Percentiles rank a stretch among this genome's conserved stretches.
phyloP scores from a whole-genome alignment of 768 basidiomycete genomes.

The Termitomyces sp. region DNA sequence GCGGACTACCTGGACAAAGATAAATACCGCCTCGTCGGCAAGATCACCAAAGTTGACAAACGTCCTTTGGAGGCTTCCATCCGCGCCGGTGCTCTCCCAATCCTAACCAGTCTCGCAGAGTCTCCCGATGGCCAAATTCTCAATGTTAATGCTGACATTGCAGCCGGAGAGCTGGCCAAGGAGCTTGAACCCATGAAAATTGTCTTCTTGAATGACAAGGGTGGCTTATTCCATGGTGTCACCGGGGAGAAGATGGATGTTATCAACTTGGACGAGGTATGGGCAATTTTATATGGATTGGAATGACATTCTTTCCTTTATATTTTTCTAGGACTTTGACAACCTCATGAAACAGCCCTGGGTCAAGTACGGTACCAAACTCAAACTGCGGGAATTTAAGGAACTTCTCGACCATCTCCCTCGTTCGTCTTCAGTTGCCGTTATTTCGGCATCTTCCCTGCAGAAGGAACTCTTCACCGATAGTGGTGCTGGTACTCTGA shows the following conservation, averaged over 20 bases:
- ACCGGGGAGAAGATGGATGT: conserved; percentile 94
- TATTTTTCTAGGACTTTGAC: conserved; percentile 74
- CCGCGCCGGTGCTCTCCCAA: conserved; percentile 91
- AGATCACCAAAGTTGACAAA: conserved; percentile 93
- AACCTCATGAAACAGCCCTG: conserved; percentile 95
- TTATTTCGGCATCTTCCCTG: conserved; percentile 87
- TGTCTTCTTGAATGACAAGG: conserved; percentile 97
- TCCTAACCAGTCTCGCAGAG: conserved; percentile 92
- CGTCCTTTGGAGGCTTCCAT: conserved; percentile 96
- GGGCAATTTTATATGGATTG: conserved; percentile 8
- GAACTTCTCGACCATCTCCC: conserved; percentile 97
- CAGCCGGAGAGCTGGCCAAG: conserved; percentile 95
- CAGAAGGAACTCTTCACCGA: conserved; percentile 99
- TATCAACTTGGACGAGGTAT: conserved; percentile 95
- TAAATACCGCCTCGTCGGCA: conserved; percentile 95
- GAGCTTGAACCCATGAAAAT: conserved; percentile 99
- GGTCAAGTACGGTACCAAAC: conserved; percentile 99
- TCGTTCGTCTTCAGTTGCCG: conserved; percentile 95
- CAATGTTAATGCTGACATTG: conserved; percentile 98
- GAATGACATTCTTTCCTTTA: not conserved
- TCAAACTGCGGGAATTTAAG: conserved; percentile 98
- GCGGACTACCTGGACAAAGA: conserved; percentile 94
- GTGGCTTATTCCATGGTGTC: conserved; percentile 95
- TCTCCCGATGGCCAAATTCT: conserved; percentile 95
- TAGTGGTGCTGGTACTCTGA: conserved; percentile 94